phyloP scores from a whole-genome alignment of 2,329 filamentous ascomycete species.

The Ascochyta pisi region DNA sequence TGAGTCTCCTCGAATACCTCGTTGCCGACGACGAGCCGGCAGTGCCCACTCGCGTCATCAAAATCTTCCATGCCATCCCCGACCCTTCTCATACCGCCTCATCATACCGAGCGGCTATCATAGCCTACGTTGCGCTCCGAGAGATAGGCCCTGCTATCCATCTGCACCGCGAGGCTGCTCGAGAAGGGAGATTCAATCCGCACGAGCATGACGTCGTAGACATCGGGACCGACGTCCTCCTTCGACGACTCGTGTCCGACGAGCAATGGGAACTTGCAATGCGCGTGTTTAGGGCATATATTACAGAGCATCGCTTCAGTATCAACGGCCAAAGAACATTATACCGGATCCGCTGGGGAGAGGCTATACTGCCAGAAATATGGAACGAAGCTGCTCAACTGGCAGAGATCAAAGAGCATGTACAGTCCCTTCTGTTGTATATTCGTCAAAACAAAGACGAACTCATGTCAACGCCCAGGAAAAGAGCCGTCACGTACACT shows the following conservation, averaged over 20 bases:
- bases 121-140: conserved; percentile 53
- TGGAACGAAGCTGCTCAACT: conserved; percentile 36
- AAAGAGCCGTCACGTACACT: conserved; percentile 14
- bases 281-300: conserved; percentile 31
- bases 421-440: conserved; percentile 38
- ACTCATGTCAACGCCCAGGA: conserved; percentile 19
- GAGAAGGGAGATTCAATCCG: background rate
- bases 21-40: conserved; percentile 25
- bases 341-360: conserved; percentile 10
- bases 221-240: conserved; percentile 40
- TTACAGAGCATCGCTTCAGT: conserved; percentile 8
- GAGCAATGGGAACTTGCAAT: conserved; percentile 47
- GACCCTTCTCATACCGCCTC: conserved; percentile 45
- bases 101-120: conserved; percentile 56
- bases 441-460: conserved; percentile 34
- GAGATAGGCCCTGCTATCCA: conserved; percentile 47
- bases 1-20: conserved; percentile 42
- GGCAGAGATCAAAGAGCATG: conserved; percentile 33
- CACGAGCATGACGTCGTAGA: conserved; percentile 13
- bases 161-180: conserved; percentile 40
- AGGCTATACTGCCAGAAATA: conserved; percentile 23
- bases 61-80: conserved; percentile 56
- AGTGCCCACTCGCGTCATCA: conserved; percentile 53
- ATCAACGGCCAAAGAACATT: conserved; percentile 7
- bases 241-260: conserved; percentile 38